Percentiles rank a stretch among this genome's conserved stretches.
phyloP scores from a whole-genome alignment of 1,284 basidiomycete genomes.

The Afroboletus lepidellus region DNA sequence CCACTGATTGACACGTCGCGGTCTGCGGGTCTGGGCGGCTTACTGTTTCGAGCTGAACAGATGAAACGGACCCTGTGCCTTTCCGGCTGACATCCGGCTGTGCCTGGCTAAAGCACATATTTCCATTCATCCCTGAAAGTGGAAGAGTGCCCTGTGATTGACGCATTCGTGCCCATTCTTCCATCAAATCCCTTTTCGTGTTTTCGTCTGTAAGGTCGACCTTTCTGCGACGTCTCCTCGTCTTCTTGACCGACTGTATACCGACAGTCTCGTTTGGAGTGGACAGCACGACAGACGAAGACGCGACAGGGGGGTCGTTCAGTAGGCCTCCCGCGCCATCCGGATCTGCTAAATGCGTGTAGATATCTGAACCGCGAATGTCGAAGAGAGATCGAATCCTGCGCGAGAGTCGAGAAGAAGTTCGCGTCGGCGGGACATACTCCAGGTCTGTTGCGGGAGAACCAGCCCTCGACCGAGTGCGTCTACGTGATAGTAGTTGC shows the following conservation, averaged over 20 bases:
- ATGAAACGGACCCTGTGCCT: conserved; percentile 1
- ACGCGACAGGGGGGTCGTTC: conserved; percentile 2
- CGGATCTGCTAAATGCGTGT: conserved; percentile 27
- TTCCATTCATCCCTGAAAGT: conserved; percentile 10
- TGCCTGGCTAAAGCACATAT: background rate
- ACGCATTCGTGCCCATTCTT: conserved; percentile 32
- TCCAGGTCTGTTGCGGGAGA: conserved; percentile 15
- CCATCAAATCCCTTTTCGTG: conserved; percentile 24
- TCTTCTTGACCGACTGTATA: conserved; percentile 7
- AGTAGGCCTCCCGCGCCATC: conserved; percentile 11
- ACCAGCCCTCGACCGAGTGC: conserved; percentile 20
- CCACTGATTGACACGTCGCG: background rate
- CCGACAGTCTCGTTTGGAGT: background rate
- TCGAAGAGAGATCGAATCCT: conserved; percentile 19
- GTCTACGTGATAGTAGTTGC: conserved; percentile 10
- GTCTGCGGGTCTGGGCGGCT: background rate
- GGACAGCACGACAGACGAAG: conserved; percentile 8
- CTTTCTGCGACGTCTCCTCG: conserved; percentile 19
- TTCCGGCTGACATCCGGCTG: background rate
- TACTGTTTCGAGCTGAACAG: background rate
- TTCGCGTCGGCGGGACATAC: conserved; percentile 10
- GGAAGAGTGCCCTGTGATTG: conserved; percentile 26
- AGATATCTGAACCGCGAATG: conserved; percentile 26
- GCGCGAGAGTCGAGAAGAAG: conserved; percentile 21
- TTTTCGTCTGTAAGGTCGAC: conserved; percentile 21